A percentile compares a stretch with the other conserved stretches of the same genome.
phyloP scores from a whole-genome alignment of 1,284 basidiomycete species.

The Naganishia liquefaciens region DNA sequence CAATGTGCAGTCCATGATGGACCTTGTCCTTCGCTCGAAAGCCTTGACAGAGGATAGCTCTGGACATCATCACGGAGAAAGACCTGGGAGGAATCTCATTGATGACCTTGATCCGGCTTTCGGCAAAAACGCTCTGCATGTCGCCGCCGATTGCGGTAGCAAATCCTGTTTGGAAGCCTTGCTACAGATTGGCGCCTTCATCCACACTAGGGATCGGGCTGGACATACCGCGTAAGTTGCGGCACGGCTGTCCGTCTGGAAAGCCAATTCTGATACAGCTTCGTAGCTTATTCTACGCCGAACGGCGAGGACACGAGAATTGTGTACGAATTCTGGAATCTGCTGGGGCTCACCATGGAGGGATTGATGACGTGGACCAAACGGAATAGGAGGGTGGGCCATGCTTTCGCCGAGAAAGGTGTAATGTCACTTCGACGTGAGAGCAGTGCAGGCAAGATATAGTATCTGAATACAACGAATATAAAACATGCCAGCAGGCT shows the following conservation, averaged over 20 bases:
- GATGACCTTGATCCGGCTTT: slow-evolving; percentile 69
- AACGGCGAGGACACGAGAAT: slow-evolving; percentile 37
- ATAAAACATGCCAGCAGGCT: neutral
- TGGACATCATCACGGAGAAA: slow-evolving; percentile 8
- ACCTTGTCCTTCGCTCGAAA: slow-evolving; percentile 56
- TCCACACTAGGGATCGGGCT: slow-evolving; percentile 73
- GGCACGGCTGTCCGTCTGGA: neutral
- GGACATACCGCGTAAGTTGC: slow-evolving; percentile 68
- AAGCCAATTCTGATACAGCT: too few species aligned
- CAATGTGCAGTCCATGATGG: slow-evolving; percentile 62
- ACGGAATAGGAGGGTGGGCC: slow-evolving; percentile 4
- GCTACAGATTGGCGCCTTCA: slow-evolving; percentile 76
- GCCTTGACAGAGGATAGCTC: slow-evolving; percentile 5
- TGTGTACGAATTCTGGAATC: slow-evolving; percentile 39
- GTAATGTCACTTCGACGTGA: neutral
- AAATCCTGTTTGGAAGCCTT: slow-evolving; percentile 62
- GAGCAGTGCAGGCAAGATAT: neutral
- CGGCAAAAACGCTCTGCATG: slow-evolving; percentile 75
- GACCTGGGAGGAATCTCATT: slow-evolving; percentile 43
- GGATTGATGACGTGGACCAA: slow-evolving; percentile 37
- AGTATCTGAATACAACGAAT: slow-evolving; percentile 1
- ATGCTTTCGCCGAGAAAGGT: neutral
- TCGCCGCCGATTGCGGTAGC: slow-evolving; percentile 72
- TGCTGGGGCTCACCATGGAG: slow-evolving; percentile 46
- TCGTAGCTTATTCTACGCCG: slow-evolving; percentile 48